Evolutionary conservation across 352 stramenopile species (phyloP).

Genomic region (Globisporangium irregulare): DNA sequence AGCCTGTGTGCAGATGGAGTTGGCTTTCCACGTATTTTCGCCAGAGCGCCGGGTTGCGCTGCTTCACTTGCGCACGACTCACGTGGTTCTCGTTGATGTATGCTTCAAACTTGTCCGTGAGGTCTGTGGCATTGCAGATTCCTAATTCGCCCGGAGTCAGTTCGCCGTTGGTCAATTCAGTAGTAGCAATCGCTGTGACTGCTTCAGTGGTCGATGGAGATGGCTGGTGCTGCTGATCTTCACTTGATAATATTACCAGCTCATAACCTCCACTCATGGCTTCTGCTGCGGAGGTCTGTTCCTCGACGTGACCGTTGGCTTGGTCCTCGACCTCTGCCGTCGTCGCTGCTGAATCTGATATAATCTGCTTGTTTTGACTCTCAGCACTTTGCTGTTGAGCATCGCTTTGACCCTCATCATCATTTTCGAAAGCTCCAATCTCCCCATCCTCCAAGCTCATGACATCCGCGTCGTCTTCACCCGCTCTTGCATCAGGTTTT

Average conservation of each 20-base stretch:
- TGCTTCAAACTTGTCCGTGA: slow-evolving; percentile 22
- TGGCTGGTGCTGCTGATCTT: not conserved
- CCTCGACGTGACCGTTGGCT: not conserved
- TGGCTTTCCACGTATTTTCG: slow-evolving; percentile 33
- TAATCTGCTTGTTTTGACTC: not conserved
- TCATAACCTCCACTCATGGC: not conserved
- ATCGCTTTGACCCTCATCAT: not conserved
- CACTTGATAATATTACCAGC: not conserved
- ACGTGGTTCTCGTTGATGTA: slow-evolving; percentile 34
- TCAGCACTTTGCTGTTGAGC: not conserved
- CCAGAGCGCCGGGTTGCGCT: slow-evolving; percentile 37
- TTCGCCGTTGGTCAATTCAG: not conserved
- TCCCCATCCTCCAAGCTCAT: not conserved
- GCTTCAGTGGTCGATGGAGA: not conserved
- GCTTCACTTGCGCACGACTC: slow-evolving; percentile 31
- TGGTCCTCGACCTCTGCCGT: not conserved
- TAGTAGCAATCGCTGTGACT: not conserved
- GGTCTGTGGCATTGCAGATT: slow-evolving; percentile 10
- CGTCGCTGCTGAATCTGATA: not conserved
- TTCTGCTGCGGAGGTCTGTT: not conserved
- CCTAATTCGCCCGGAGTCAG: not conserved
- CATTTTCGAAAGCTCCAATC: not conserved
- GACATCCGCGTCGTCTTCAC: not conserved
- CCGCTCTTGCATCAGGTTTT: not conserved
- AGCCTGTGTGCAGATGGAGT: slow-evolving; percentile 19